A percentile compares a stretch with the other conserved stretches of the same genome.
Conservation (phyloP, 352 stramenopile genomes). For the Globisporangium mamillatum region DNA sequence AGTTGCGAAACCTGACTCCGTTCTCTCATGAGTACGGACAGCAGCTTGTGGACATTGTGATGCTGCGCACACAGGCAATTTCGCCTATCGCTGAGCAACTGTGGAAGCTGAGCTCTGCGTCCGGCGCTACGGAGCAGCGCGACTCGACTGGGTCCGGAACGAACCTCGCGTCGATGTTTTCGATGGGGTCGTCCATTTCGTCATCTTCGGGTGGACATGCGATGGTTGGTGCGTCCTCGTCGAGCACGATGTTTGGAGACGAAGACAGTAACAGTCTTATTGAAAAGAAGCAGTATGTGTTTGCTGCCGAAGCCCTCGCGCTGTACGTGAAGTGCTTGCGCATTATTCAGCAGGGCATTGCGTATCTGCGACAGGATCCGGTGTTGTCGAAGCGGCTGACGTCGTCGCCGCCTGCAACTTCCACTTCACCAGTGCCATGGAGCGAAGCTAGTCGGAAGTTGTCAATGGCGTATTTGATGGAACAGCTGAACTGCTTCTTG, state of each 20-base stretch:
- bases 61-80: slow-evolving; percentile 62
- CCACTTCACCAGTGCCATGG: slow-evolving; percentile 22
- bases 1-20: slow-evolving; percentile 3
- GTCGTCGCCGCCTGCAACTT: slow-evolving; percentile 20
- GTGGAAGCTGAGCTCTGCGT: slow-evolving; percentile 40
- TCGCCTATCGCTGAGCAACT: slow-evolving; percentile 59
- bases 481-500: slow-evolving; percentile 61
- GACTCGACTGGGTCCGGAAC: slow-evolving; percentile 25
- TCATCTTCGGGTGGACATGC: slow-evolving; percentile 36
- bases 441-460: slow-evolving; percentile 54
- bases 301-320: slow-evolving; percentile 52
- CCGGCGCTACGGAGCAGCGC: slow-evolving; percentile 3
- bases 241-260: slow-evolving; percentile 30
- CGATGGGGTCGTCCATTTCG: slow-evolving; percentile 47
- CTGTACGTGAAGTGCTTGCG: slow-evolving; percentile 72
- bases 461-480: slow-evolving; percentile 56
- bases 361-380: slow-evolving; percentile 60
- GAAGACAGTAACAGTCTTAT: slow-evolving; percentile 25
- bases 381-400: slow-evolving; percentile 23
- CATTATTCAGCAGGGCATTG: slow-evolving; percentile 55
- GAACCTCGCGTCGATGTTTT: slow-evolving; percentile 59
- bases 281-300: slow-evolving; percentile 55
- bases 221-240: slow-evolving; percentile 26
- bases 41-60: slow-evolving; percentile 64
- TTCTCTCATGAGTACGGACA: slow-evolving; percentile 50